Evolutionary conservation across 306 rosid species (phyloP).

Genomic region (Acmispon strigosus): DNA sequence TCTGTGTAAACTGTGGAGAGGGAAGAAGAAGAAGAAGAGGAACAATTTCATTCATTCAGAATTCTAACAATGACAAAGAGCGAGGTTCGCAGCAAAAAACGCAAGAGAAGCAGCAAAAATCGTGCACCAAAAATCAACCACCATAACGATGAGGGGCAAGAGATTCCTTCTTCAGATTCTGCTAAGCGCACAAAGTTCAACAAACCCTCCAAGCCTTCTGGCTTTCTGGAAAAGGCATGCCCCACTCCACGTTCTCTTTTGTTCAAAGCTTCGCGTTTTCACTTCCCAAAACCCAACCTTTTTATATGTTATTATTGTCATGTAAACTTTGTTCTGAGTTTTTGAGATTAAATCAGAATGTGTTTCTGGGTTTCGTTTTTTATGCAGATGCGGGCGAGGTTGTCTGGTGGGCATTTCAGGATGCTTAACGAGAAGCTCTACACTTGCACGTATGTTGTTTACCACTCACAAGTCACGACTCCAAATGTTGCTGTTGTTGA

Average conservation of each 20-base stretch:
- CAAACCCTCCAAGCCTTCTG: constrained; percentile 37
- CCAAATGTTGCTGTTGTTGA: background rate
- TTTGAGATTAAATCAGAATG: background rate
- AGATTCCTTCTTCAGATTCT: constrained; percentile 4
- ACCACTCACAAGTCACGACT: background rate
- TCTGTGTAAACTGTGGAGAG: no score
- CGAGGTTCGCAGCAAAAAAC: constrained; percentile 34
- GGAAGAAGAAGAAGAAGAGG: background rate
- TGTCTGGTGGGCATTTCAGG: constrained; percentile 93
- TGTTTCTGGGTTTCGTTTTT: background rate
- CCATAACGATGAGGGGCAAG: background rate
- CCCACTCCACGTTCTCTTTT: background rate
- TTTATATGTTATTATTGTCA: background rate
- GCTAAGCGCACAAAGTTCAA: constrained; percentile 25
- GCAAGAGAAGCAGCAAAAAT: constrained; percentile 34
- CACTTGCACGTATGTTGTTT: constrained; percentile 73
- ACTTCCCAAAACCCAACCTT: background rate
- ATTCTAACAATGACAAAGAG: constrained; percentile 30
- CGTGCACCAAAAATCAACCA: constrained; percentile 3
- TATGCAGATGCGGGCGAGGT: constrained; percentile 74
- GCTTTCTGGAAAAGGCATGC: constrained; percentile 59
- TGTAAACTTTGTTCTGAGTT: background rate
- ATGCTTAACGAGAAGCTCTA: constrained; percentile 96
- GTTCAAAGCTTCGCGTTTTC: no score
- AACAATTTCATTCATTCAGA: background rate